Conservation (phyloP, 1,284 basidiomycete species). For the Cyathus pygmaeus region DNA sequence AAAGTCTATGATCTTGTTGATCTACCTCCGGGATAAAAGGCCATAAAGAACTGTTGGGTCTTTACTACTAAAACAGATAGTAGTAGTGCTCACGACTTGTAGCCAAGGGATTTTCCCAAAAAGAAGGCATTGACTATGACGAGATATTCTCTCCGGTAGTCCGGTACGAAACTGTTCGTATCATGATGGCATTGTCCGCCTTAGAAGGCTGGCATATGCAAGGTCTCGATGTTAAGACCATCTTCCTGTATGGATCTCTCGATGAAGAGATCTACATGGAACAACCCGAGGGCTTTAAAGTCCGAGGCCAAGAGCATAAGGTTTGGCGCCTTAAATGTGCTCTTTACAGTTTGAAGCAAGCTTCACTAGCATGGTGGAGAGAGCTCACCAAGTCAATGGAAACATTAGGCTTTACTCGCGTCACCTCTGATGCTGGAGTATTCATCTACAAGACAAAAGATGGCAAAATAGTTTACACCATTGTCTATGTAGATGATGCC, state of each 20-base stretch:
- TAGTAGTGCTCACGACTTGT: slow-evolving; percentile 48
- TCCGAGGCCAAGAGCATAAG: slow-evolving; percentile 19
- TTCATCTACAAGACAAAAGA: slow-evolving; percentile 1
- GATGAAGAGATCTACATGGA: slow-evolving; percentile 49
- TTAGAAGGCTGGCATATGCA: slow-evolving; percentile 38
- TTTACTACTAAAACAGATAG: slow-evolving; percentile 41
- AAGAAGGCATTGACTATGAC: slow-evolving; percentile 44
- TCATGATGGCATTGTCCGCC: slow-evolving; percentile 43
- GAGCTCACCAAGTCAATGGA: slow-evolving; percentile 26
- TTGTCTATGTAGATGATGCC: slow-evolving; percentile 1
- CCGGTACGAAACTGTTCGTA: slow-evolving; percentile 40
- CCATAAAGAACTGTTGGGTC: slow-evolving; percentile 3
- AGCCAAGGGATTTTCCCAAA: slow-evolving; percentile 53
- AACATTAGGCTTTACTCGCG: slow-evolving; percentile 23
- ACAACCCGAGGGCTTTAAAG: slow-evolving; percentile 39
- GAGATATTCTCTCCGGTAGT: slow-evolving; percentile 56
- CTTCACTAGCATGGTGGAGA: slow-evolving; percentile 38
- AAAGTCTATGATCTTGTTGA: slow-evolving; percentile 10
- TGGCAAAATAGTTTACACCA: background rate
- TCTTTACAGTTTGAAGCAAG: slow-evolving; percentile 47
- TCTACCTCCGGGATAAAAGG: slow-evolving; percentile 2
- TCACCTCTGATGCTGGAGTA: slow-evolving; percentile 28
- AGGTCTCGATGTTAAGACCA: slow-evolving; percentile 47
- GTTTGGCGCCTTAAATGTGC: slow-evolving; percentile 30
- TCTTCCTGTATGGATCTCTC: slow-evolving; percentile 48